These are phyloP conservation scores for Colletotrichum noveboracense DNA, from an alignment of 2,329 filamentous ascomycete species.

Conservation along the genomic window DNA sequence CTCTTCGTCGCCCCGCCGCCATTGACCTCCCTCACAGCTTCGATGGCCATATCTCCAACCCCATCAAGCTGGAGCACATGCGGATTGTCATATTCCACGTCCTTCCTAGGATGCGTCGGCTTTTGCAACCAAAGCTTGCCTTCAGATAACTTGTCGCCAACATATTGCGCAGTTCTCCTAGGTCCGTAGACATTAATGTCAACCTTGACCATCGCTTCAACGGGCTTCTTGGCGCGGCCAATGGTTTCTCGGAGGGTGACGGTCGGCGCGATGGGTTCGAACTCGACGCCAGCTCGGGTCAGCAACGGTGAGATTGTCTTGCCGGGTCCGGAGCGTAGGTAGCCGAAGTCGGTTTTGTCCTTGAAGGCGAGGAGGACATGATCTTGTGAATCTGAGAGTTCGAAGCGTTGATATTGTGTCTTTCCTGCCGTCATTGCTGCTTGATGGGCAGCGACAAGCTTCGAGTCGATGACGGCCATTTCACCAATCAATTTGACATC, in stretches of 20 bases:
- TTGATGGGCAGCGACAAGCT: slow-evolving; percentile 18
- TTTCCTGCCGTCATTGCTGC: background rate
- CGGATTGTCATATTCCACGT: slow-evolving; percentile 33
- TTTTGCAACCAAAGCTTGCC: slow-evolving; percentile 39
- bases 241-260: slow-evolving; percentile 28
- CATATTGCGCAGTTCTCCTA: background rate
- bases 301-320: slow-evolving; percentile 25
- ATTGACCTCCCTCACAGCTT: background rate
- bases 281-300: slow-evolving; percentile 8
- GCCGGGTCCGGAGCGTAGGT: slow-evolving; percentile 24
- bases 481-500: slow-evolving; percentile 29
- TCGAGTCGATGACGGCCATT: slow-evolving; percentile 24
- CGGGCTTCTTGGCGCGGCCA: slow-evolving; percentile 26
- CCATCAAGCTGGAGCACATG: slow-evolving; percentile 31
- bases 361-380: slow-evolving; percentile 27
- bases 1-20: background rate
- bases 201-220: slow-evolving; percentile 33
- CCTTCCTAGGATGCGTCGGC: slow-evolving; percentile 28
- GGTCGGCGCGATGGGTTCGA: slow-evolving; percentile 27
- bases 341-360: slow-evolving; percentile 27
- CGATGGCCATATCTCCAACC: slow-evolving; percentile 2
- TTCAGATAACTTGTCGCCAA: slow-evolving; percentile 33
- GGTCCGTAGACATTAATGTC: slow-evolving; percentile 44
- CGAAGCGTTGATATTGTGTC: slow-evolving; percentile 24
- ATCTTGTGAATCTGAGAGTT: slow-evolving; percentile 17